Evolutionary conservation across 2,329 filamentous ascomycete species (phyloP), one percentile per base, ranked within the genome.

Genomic region (Colletotrichum kahawae): DNA sequence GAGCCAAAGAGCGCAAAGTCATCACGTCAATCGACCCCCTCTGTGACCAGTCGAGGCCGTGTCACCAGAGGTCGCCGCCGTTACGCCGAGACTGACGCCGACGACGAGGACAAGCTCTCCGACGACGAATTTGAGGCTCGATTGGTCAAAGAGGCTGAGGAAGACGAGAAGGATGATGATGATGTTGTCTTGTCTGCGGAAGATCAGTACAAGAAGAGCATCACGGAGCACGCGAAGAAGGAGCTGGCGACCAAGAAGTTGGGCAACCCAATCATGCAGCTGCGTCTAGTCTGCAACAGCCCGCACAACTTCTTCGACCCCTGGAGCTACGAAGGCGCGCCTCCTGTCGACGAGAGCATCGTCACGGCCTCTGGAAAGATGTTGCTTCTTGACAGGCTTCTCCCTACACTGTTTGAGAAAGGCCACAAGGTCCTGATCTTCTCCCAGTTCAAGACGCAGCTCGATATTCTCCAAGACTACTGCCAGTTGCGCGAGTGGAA

Each of bases 251-350:
- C 92, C 57, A 98, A 98, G 86, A 98, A 98, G 81, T 89, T 98
- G 2, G 96, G 97, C 62, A 99, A 99, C 78, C 94, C 95, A 0
- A 86, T 98, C 24, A 95, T 98, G 88, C 97, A 99, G 82, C 91
- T 98, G 5, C 94, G 97, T 0, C 90, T 98, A 0, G 95, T 95
- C 13, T 98, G 97, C 84, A 98, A 99, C 83, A 95, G 93, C 1
- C 97, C 97, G 0, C 96, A 98, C 84, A 98, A 98, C 81, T 98
- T 99, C 83, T 98, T 98, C 85, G 97, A 95, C 82, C 96, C 97
- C 0, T 98, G 96, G 91, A 88, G 90, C 0, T 87, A 88, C 7
- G 88, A 91, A 18, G 88, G 90, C 2, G 89, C 90, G 7, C 83
- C 89, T 0, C 86, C 90, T 0, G 86, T 95, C 0, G 95, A 98